Evolutionary conservation across 305 asterid genomes (phyloP), one percentile per base, ranked within the genome.

Genomic region (Salvia sclarea): DNA sequence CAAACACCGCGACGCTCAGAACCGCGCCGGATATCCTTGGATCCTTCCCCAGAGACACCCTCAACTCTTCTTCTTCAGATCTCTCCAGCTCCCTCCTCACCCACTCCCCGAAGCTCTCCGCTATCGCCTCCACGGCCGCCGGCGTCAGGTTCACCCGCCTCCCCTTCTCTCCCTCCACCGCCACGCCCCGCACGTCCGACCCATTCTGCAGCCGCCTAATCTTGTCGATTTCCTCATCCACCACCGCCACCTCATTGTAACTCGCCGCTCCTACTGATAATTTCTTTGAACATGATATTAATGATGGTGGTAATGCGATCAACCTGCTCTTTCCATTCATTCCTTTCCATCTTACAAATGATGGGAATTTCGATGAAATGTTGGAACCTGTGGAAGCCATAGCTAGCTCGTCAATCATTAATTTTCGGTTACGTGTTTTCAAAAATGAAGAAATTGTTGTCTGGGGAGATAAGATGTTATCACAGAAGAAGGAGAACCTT

Each of bases 101-200:
- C 96, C 96, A 92, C 78, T 88, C 98, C 8, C 95, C 98, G 55
- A 92, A 92, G 75, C 97, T 88, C 86, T 92, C 95, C 4, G 90
- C 93, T 24, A 92, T 86, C 6, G 96, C 96, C 72, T 92, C 98
- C 78, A 88, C 85, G 0, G 96, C 98, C 6, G 96, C 82, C 3
- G 97, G 96, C 2, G 93, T 89, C 12, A 92, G 75, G 79, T 88
- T 84, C 13, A 88, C 89, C 38, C 56, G 48, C 60, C 97, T 77
- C 37, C 95, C 97, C 25, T 85, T 90, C 73, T 92, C 98, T 22
- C 98, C 96, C n/a, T 79, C 84, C 75, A 86, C 11, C 10, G 98
- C 98, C 30, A 92, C 96, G 63, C 98, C 98, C 0, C 98, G 95
- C 49, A 92, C 96, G 69, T 90, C 98, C 2, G 98, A 88, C 1